A percentile compares a stretch with the other conserved stretches of the same genome.
phyloP scores from a whole-genome alignment of 1,139 yeast species.

The Taiozyma sp. region DNA sequence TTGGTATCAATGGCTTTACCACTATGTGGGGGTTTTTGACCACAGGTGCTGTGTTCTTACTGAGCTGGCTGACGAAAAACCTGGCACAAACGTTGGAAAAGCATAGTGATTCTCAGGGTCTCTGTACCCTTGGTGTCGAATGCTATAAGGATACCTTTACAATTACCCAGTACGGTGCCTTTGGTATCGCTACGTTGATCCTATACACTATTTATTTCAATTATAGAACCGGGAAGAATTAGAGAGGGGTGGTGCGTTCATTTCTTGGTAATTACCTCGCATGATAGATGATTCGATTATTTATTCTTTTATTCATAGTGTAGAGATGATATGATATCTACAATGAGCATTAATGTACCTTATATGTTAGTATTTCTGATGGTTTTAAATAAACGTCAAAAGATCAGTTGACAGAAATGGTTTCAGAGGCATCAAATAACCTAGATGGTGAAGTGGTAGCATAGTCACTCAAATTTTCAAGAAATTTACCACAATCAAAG shows the following conservation, averaged over 20 bases:
- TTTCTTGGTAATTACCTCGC: background rate
- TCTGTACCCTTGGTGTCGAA: conserved; percentile 11
- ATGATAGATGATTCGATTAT: background rate
- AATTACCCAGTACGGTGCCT: conserved; percentile 8
- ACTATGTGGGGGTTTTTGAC: conserved; percentile 79
- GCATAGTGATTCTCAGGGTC: conserved; percentile 10
- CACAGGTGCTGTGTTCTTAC: conserved; percentile 44
- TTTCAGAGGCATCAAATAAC: background rate
- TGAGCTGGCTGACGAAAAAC: conserved; percentile 22
- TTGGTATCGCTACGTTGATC: conserved; percentile 5
- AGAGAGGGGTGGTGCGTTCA: background rate
- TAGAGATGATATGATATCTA: background rate
- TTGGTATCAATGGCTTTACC: conserved; percentile 68
- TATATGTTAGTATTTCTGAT: background rate
- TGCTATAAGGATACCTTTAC: conserved; percentile 13
- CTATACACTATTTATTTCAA: conserved; percentile 12
- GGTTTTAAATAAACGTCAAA: background rate
- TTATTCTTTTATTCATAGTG: background rate
- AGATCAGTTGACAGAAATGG: background rate
- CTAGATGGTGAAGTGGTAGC: background rate
- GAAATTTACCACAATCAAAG: conserved; percentile 65
- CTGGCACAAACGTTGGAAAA: conserved; percentile 38
- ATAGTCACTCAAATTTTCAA: conserved; percentile 36
- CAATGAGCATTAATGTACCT: background rate
- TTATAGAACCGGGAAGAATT: conserved; percentile 1